A percentile compares a stretch with the other conserved stretches of the same genome.
Conservation (phyloP, 2,329 filamentous ascomycete genomes). For the Trichoderma endophyticum region DNA sequence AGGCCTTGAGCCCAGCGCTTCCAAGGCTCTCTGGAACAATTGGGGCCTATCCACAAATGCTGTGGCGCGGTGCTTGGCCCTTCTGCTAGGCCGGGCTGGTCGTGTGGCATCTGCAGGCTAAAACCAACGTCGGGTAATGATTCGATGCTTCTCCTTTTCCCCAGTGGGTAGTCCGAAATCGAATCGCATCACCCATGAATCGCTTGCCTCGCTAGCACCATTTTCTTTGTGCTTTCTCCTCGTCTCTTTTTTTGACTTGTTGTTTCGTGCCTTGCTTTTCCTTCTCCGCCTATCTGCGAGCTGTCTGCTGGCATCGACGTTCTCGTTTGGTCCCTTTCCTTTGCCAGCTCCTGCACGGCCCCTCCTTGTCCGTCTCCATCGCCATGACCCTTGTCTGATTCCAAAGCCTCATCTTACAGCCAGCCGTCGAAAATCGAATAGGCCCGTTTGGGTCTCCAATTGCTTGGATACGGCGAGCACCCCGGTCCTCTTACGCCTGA, state of each 20-base stretch:
- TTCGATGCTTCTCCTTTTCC: constrained; percentile 16
- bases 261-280: background rate
- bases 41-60: background rate
- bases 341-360: constrained; percentile 1
- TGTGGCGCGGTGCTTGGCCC: constrained; percentile 11
- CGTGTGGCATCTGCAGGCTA: constrained; percentile 11
- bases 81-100: background rate
- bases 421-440: constrained; percentile 14
- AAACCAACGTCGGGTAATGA: constrained; percentile 13
- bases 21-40: background rate
- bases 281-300: background rate
- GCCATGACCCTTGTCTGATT: constrained; percentile 19
- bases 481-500: constrained; percentile 7
- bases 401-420: constrained; percentile 17
- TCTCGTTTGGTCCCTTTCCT: background rate
- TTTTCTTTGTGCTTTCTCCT: constrained; percentile 3
- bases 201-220: constrained; percentile 15
- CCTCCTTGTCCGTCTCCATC: constrained; percentile 12
- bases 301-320: background rate
- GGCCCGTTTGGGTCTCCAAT: constrained; percentile 1
- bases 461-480: constrained; percentile 6
- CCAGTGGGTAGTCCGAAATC: constrained; percentile 7
- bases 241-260: background rate
- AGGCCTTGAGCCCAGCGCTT: constrained; percentile 3
- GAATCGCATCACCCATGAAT: constrained; percentile 18